A percentile compares a stretch with the other conserved stretches of the same genome.
Conservation (phyloP, 2,329 filamentous ascomycete genomes). For the Penicillium sp. region DNA sequence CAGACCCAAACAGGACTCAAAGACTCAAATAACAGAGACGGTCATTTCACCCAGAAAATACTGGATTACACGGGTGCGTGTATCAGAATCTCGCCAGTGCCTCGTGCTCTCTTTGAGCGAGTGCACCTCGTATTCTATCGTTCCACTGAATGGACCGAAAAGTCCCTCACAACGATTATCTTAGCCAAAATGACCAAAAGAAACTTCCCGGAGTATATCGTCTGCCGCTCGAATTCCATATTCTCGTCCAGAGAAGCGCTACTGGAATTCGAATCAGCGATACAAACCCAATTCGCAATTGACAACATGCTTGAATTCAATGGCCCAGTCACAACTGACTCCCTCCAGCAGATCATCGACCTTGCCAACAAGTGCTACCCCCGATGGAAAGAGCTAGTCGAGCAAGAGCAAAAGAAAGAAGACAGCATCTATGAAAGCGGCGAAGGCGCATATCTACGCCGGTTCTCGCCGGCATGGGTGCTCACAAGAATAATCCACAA, state of each 20-base stretch:
- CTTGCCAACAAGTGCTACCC: conserved; percentile 67
- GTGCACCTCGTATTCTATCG: conserved; percentile 94
- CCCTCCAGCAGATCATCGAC: conserved; percentile 58
- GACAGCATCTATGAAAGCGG: conserved; percentile 66
- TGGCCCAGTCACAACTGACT: conserved; percentile 57
- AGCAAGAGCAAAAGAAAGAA: conserved; percentile 70
- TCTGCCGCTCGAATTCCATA: conserved; percentile 80
- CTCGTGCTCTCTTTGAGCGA: conserved; percentile 77
- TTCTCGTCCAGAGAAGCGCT: conserved; percentile 67
- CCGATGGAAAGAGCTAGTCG: conserved; percentile 66
- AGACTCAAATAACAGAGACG: conserved; percentile 61
- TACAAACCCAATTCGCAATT: conserved; percentile 70
- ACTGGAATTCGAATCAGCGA: conserved; percentile 79
- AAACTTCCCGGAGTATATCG: conserved; percentile 83
- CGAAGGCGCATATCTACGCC: conserved; percentile 78
- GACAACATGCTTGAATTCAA: conserved; percentile 75
- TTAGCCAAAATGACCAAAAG: conserved; percentile 78
- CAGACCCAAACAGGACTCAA: conserved; percentile 66
- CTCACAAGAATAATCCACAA: conserved; percentile 93
- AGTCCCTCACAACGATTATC: conserved; percentile 89
- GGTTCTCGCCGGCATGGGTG: conserved; percentile 83
- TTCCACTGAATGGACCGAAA: conserved; percentile 94
- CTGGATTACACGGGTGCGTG: conserved; percentile 69
- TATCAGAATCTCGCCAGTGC: conserved; percentile 64
- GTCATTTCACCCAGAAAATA: conserved; percentile 69